These are phyloP conservation scores for Teratosphaeria destructans DNA, from an alignment of 2,329 filamentous ascomycete species.

Conservation along the genomic window DNA sequence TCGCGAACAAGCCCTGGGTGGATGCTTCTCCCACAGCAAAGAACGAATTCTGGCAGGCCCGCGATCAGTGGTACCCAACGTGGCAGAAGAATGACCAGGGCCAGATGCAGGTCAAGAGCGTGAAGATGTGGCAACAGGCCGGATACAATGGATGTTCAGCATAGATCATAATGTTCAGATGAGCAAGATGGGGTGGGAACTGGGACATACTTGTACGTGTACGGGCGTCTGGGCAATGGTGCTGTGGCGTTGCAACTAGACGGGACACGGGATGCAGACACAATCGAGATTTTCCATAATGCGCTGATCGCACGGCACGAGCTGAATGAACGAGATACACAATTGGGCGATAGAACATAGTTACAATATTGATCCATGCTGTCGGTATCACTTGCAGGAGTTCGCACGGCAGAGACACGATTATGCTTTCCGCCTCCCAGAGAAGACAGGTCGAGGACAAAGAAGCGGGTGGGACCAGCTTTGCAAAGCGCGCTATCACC, in stretches of 20 bases:
- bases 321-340: neutral
- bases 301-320: neutral
- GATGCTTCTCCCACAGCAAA: conserved; percentile 56
- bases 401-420: neutral
- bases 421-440: neutral
- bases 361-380: neutral
- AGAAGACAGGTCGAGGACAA: neutral
- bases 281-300: neutral
- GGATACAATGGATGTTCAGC: conserved; percentile 35
- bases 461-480: neutral
- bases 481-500: neutral
- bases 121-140: conserved; percentile 40
- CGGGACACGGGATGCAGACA: neutral
- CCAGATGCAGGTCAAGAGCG: conserved; percentile 31
- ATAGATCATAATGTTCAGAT: conserved; percentile 1
- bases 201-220: neutral
- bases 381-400: neutral
- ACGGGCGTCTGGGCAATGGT: neutral
- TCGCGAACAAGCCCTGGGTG: conserved; percentile 67
- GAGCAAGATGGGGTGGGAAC: neutral
- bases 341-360: neutral
- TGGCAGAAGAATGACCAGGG: conserved; percentile 31
- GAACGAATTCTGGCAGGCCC: conserved; percentile 63
- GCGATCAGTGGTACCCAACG: conserved; percentile 27
- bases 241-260: neutral